Evolutionary conservation across 331 rosid genomes (phyloP), one percentile per base, ranked within the genome.

Genomic region (Quercus lobata): DNA sequence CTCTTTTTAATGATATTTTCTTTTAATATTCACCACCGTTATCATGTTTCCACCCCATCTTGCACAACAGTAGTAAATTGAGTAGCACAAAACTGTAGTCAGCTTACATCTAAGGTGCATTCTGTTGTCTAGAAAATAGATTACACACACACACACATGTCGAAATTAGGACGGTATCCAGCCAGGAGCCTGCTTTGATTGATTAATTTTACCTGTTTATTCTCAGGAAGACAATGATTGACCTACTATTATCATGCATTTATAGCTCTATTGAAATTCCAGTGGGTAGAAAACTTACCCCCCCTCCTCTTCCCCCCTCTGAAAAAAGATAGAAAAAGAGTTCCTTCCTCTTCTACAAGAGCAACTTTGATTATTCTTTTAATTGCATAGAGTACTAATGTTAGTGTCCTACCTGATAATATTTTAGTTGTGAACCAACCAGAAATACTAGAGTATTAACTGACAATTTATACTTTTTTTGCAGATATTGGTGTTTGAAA

Each of bases 401-500:
- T 30, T 65, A 10, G 25, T 7, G 37, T 0, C 72, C 5, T 7
- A 6, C 8, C 25, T 29, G 22, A 68, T 34, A 68, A 18, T 18
- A 32, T 68, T 68, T 7, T 68, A 18, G 16, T 49, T 68, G 72
- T 19, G 18, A n/a, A 62, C n/a, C 21, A 62, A 66, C 25, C 17
- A 19, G 25, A 35, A 68, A 68, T 4, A n/a, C 27, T 25, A 62
- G n/a, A 62, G 17, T 25, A 29, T 62, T 14, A 60, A 60, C 16
- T 0, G 2, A 17, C 68, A 30, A 37, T 73, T 29, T 62, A 58
- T 17, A 27, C 60, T 19, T 78, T 17, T 27, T 17, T 83, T 83
- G 83, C 87, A 94, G 98, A 75, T 91, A 90, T 84, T 91, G 98
- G 98, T 84, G 91, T 86, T 78, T 94, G 71, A 94, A 91, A 82